Evolutionary conservation across 768 basidiomycete genomes (phyloP), one percentile per base, ranked within the genome.

Genomic region (Dentipellis sp.): DNA sequence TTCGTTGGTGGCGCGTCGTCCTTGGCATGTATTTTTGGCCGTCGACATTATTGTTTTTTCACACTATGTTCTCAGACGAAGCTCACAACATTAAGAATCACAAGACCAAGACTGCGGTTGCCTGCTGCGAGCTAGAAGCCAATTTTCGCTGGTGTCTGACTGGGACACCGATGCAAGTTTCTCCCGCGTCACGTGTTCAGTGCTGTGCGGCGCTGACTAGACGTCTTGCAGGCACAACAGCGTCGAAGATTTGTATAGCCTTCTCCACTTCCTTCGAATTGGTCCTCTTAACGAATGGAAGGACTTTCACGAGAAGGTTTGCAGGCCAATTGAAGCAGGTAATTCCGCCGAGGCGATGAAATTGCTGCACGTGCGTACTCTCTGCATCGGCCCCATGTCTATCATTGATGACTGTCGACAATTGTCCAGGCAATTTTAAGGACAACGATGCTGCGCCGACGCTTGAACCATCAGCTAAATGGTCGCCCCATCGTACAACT

Each of bases 71-170:
- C n/a, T n/a, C 52, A 91, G 92, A 95, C 65, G 92, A 95, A 64
- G 93, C 93, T 0, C 93, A 95, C 66, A 88, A 86, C 62, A 94
- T 95, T 74, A 94, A 94, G 76, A 91, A 92, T 64, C 75, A 80
- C 51, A 83, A 76, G 34, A 88, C 85, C 0, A 88, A 90, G 65
- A 79, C 78, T 36, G 82, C 90, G 1, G 72, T 83, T 37, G 91
- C 90, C 0, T 91, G 89, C 56, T 88, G 81, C 57, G 86, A 74
- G 4, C 74, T 94, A 16, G 67, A 83, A 53, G 78, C 78, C 16
- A 88, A 86, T 64, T 93, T 78, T 67, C 76, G 88, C 51, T 95
- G 93, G 93, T 88, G 85, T 67, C 71, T 94, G 53, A 93, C 90
- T 10, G 92, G 86, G 34, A 88, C 87, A 17, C 86, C 87, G 0